Conservation (phyloP, 1,284 basidiomycete species). For the Irpex sp. region DNA sequence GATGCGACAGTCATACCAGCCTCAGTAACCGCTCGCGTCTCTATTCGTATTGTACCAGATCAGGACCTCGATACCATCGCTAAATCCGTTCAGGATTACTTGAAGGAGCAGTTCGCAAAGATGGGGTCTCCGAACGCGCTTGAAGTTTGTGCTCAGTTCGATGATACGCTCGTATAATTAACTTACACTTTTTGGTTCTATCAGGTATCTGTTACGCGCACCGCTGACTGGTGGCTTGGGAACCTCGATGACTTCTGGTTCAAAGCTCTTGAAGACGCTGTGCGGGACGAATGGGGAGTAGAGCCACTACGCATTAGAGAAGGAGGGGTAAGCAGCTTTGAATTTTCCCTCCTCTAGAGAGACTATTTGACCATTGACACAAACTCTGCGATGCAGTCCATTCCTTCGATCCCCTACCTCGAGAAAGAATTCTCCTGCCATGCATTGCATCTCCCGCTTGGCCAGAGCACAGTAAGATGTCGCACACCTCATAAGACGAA, state of each 20-base stretch:
- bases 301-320: conserved; percentile 88
- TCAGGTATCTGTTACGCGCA: conserved; percentile 78
- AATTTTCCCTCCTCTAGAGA: background rate
- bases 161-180: background rate
- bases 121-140: conserved; percentile 71
- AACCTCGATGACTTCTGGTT: conserved; percentile 82
- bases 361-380: conserved; percentile 8
- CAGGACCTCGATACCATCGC: conserved; percentile 79
- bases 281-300: conserved; percentile 82
- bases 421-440: conserved; percentile 86
- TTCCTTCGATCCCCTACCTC: conserved; percentile 88
- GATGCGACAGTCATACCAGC: conserved; percentile 87
- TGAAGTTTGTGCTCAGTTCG: conserved; percentile 39
- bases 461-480: conserved; percentile 67
- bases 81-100: conserved; percentile 54
- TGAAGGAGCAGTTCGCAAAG: conserved; percentile 57
- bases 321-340: conserved; percentile 70
- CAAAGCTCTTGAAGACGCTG: conserved; percentile 75
- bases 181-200: background rate
- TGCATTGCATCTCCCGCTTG: conserved; percentile 87
- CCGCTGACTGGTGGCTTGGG: conserved; percentile 96
- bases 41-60: conserved; percentile 91
- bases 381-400: conserved; percentile 48
- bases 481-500: background rate
- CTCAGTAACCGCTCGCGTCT: conserved; percentile 76